Base-by-base conservation (phyloP, 257 asterid species). In the Linderniella brevidens region DNA sequence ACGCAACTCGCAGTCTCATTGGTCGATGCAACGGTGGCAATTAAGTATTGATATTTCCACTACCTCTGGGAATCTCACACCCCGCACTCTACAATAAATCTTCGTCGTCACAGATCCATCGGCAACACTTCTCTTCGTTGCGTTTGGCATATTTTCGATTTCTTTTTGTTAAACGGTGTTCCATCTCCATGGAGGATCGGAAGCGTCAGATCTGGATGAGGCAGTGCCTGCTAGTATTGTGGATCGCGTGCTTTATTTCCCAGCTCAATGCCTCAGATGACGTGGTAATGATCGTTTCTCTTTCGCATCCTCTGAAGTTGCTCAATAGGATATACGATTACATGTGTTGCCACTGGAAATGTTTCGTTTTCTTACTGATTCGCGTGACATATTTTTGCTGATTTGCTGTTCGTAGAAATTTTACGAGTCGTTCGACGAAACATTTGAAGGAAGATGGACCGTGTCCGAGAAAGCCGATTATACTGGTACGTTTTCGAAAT, bases 351-450 rank as follows among this genome's bases (percentile, higher is more conserved):
- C 4, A 25, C 32, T 3, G 32, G 6, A 25, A 25, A 16, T 18
- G 16, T 0, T 45, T 39, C 50, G 17, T 13, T 44, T 38, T 16
- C 13, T 45, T 19, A 52, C 63, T 25, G 6, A 25, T 25, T 25
- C 32, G 32, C 32, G 32, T 25, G 32, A 25, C 32, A 25, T 25
- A 25, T 25, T 25, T 2, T 25, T 2, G 32, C 32, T 25, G 32
- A 6, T 25, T 25, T 25, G 32, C 3, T 25, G 32, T 25, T 25
- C 32, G 32, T 25, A 90, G 98, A 70, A 42, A 67, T 72, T 81
- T 39, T 74, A 85, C 61, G 98, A 90, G 58, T 61, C 96, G 43
- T 90, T 90, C 52, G 96, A 90, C 47, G 94, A 78, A 63, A 62
- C 73, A 13, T 76, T 84, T 16, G 92, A 76, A 8, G 94, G 92